phyloP scores from a whole-genome alignment of 805 yeast species.

The Kazachstania taianensis region DNA sequence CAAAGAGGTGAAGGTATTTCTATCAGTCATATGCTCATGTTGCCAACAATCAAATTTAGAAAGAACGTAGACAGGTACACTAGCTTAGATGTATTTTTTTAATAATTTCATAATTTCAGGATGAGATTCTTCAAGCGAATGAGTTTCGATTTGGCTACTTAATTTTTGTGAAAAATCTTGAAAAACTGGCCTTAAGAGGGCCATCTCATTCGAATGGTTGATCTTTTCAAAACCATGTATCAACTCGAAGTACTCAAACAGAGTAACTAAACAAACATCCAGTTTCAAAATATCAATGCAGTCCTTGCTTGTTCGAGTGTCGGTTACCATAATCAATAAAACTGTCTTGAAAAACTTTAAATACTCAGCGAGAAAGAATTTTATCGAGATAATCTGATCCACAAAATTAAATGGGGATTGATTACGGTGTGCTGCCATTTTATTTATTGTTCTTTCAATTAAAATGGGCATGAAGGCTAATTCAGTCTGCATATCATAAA shows the following conservation, averaged over 20 bases:
- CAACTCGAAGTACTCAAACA: slow-evolving; percentile 3
- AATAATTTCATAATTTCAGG: no score
- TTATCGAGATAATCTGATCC: slow-evolving; percentile 2
- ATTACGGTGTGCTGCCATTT: slow-evolving; percentile 3
- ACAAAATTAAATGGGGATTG: not conserved
- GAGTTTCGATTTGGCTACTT: no score
- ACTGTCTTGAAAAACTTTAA: not conserved
- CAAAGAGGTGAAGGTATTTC: no score
- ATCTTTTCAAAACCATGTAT: not conserved
- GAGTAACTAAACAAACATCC: slow-evolving; percentile 1
- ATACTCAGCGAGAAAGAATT: not conserved
- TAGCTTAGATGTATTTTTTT: no score
- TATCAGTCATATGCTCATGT: no score
- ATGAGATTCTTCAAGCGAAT: not conserved
- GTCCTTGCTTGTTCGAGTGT: not conserved
- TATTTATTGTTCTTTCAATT: slow-evolving; percentile 16
- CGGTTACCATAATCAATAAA: no score
- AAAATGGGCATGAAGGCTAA: slow-evolving; percentile 16
- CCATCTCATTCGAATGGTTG: not conserved
- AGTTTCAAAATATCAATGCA: not conserved
- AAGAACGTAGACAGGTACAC: no score
- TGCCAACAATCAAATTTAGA: no score
- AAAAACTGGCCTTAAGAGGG: no score
- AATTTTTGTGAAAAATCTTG: no score
- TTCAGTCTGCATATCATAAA: slow-evolving; percentile 9